A percentile compares a stretch with the other conserved stretches of the same genome.
phyloP scores from a whole-genome alignment of 805 yeast species.

The Myxozyma nipponensis region DNA sequence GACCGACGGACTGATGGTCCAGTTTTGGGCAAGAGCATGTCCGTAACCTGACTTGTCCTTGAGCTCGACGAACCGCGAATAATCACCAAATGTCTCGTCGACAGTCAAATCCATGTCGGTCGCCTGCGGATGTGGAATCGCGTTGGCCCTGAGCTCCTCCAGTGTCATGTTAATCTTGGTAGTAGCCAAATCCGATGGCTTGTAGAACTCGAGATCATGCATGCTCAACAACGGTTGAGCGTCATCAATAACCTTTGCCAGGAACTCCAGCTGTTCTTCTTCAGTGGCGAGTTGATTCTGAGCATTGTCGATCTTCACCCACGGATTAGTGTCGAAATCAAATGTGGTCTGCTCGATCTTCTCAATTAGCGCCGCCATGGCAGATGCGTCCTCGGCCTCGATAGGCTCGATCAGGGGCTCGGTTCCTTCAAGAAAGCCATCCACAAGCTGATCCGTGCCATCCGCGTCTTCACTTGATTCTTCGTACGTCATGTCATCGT shows the following conservation, averaged over 20 bases:
- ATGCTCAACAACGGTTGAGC: neutral
- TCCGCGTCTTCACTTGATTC: neutral
- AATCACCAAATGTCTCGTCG: conserved; percentile 13
- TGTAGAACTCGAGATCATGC: neutral
- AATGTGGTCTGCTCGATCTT: neutral
- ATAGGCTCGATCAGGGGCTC: neutral
- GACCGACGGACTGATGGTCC: conserved; percentile 13
- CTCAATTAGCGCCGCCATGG: neutral
- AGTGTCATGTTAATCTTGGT: neutral
- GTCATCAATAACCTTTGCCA: neutral
- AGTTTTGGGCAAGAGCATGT: conserved; percentile 5
- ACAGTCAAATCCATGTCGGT: conserved; percentile 7
- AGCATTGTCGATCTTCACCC: neutral
- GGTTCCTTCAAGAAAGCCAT: neutral
- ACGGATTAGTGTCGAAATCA: neutral
- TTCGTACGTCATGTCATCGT: neutral
- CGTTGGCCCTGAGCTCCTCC: neutral
- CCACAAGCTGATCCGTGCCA: neutral
- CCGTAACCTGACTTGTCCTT: conserved; percentile 3
- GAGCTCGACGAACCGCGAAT: conserved; percentile 13
- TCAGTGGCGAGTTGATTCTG: neutral
- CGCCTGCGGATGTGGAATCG: neutral
- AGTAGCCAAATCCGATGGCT: neutral
- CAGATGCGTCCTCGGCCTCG: neutral
- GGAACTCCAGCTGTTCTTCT: neutral